Conservation (phyloP, 805 yeast species). For the Sugiyamaella smithiae region DNA sequence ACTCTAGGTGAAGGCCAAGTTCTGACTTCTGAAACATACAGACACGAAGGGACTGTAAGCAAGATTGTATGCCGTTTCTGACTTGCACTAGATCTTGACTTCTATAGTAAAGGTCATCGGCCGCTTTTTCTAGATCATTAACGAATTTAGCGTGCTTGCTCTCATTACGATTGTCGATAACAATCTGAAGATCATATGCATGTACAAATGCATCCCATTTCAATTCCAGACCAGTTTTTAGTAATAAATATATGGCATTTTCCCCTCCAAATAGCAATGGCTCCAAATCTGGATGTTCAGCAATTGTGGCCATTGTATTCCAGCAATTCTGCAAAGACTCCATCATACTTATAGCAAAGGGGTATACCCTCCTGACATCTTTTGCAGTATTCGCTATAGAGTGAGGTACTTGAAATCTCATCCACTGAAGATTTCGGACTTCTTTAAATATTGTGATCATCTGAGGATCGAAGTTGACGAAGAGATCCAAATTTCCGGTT, state of each 20-base stretch:
- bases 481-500: slow-evolving; percentile 33
- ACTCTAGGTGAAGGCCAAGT: slow-evolving; percentile 26
- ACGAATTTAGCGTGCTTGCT: slow-evolving; percentile 35
- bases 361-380: slow-evolving; percentile 51
- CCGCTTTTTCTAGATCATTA: slow-evolving; percentile 33
- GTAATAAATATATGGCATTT: slow-evolving; percentile 17
- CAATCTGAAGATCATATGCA: slow-evolving; percentile 44
- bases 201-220: slow-evolving; percentile 55
- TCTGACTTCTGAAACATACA: slow-evolving; percentile 29
- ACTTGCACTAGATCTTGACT: slow-evolving; percentile 32
- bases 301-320: slow-evolving; percentile 32
- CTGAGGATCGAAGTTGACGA: slow-evolving; percentile 52
- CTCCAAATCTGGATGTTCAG: slow-evolving; percentile 41
- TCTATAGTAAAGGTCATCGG: slow-evolving; percentile 34
- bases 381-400: slow-evolving; percentile 46
- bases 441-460: slow-evolving; percentile 49
- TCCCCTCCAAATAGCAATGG: slow-evolving; percentile 27
- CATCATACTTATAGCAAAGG: slow-evolving; percentile 51
- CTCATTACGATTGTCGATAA: slow-evolving; percentile 30
- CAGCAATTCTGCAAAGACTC: slow-evolving; percentile 50
- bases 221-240: slow-evolving; percentile 39
- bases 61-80: slow-evolving; percentile 28
- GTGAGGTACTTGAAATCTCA: slow-evolving; percentile 60
- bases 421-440: slow-evolving; percentile 46
- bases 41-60: slow-evolving; percentile 27